phyloP scores from a whole-genome alignment of 257 asterid genomes.

The Echites panduratus region DNA sequence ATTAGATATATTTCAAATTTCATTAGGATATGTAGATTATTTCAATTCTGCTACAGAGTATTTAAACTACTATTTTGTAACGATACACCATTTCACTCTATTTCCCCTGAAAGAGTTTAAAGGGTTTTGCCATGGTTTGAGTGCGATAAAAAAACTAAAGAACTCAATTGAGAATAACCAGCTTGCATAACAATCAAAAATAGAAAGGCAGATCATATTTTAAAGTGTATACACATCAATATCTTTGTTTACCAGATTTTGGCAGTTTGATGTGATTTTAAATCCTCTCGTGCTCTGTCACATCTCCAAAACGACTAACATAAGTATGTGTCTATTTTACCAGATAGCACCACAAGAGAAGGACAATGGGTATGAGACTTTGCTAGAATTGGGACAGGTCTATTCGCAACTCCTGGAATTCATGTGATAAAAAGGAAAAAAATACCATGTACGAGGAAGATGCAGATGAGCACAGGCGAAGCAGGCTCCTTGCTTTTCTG shows the following conservation, averaged over 20 bases:
- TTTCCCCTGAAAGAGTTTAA: too few species aligned
- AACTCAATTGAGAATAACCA: too few species aligned
- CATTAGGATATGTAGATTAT: background rate
- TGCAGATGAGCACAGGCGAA: constrained; percentile 13
- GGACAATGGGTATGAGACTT: too few species aligned
- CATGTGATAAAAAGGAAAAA: constrained; percentile 40
- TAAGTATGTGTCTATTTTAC: too few species aligned
- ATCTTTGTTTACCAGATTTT: background rate
- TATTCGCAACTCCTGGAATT: constrained; percentile 61
- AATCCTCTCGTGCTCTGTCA: too few species aligned
- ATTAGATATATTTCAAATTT: background rate
- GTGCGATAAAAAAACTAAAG: too few species aligned
- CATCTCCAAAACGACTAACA: too few species aligned
- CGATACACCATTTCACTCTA: too few species aligned
- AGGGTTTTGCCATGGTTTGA: too few species aligned
- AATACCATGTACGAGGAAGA: constrained; percentile 17
- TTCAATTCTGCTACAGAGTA: background rate
- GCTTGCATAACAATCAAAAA: too few species aligned
- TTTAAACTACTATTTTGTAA: too few species aligned
- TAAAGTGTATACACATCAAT: too few species aligned
- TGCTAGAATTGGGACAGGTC: background rate
- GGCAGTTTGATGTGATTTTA: background rate
- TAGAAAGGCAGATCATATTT: background rate
- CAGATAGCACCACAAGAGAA: background rate
- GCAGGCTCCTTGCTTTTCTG: constrained; percentile 24